Base-by-base conservation (phyloP, 176 grass and related monocot genomes). In the Raddia distichophylla region DNA sequence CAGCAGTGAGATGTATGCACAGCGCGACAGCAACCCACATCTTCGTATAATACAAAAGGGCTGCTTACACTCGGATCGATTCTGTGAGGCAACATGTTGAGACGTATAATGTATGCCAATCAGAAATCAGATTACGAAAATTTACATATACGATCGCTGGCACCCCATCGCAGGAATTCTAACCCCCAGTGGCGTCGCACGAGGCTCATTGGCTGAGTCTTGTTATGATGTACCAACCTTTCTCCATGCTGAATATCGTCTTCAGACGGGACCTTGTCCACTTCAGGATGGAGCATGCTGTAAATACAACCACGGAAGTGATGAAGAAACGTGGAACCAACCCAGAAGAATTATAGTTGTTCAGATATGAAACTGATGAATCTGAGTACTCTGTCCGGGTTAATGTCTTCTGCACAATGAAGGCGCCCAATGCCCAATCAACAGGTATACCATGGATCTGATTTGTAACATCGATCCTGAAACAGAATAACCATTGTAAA, bases 381-480 rank as follows among this genome's bases (percentile, higher is more conserved):
- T 81, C 80, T 55, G 67, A 77, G 83, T 87, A 80, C 75, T 90
- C 85, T 58, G 71, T 86, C 65, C 34, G 20, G 58, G 80, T 87
- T 85, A 60, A 71, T 15, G 85, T 47, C 63, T 83, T 84, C 22
- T 91, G 87, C 78, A 91, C 58, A 66, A 98, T 50, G 73, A 98
- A 98, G 78, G 90, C 86, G 62, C 95, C 95, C 78, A 93, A 87
- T 81, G 95, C 92, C 95, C 90, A 94, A 75, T 94, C 95, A 54
- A 98, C 78, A 40, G 90, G 88, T n/a, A 91, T 43, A 69, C 85
- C 72, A 1, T 59, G 78, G 43, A 94, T 87, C 78, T 91, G 84
- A 75, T 94, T 98, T 72, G 82, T 79, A 84, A 94, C 93, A 57
- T 83, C 78, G 86, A 98, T 86, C 82, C 95, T 98, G 90, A 83